These are phyloP conservation scores for Paraphaeosphaeria sporulosa DNA, from an alignment of 2,329 filamentous ascomycete genomes.

Conservation along the genomic window DNA sequence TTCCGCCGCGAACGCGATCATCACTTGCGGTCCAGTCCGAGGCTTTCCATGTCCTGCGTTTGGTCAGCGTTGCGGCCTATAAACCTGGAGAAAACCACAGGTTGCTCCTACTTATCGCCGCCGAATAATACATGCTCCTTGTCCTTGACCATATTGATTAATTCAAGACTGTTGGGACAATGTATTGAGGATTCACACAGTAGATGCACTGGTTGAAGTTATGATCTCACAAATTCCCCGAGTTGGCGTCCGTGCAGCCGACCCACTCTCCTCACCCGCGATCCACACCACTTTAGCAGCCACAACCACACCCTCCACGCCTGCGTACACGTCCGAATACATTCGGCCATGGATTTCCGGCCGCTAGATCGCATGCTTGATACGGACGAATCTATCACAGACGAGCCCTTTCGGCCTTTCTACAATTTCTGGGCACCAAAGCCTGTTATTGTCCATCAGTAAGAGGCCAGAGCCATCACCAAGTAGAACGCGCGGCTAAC, in stretches of 20 bases:
- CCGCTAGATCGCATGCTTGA: slow-evolving; percentile 33
- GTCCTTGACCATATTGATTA: slow-evolving; percentile 26
- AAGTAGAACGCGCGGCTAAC: slow-evolving; percentile 7
- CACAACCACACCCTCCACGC: background rate
- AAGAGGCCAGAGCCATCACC: slow-evolving; percentile 15
- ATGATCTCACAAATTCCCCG: slow-evolving; percentile 13
- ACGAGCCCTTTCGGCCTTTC: slow-evolving; percentile 58
- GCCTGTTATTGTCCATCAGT: slow-evolving; percentile 57
- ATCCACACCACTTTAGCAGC: background rate
- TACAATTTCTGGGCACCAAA: slow-evolving; percentile 59
- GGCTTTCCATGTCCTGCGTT: slow-evolving; percentile 64
- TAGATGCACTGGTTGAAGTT: background rate
- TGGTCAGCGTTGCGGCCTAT: slow-evolving; percentile 4
- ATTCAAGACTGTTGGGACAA: background rate
- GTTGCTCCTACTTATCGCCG: slow-evolving; percentile 32
- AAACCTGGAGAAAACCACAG: background rate
- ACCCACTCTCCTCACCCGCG: background rate
- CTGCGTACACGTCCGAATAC: background rate
- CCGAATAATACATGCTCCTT: slow-evolving; percentile 39
- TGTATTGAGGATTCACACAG: background rate
- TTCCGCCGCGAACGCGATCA: slow-evolving; percentile 79
- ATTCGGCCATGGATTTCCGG: slow-evolving; percentile 44
- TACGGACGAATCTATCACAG: slow-evolving; percentile 39
- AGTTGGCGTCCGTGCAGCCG: slow-evolving; percentile 3
- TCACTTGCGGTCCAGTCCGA: slow-evolving; percentile 73